Evolutionary conservation across 495 filamentous ascomycete genomes (phyloP), one percentile per base, ranked within the genome.

Genomic region (Aspergillus indologenus): DNA sequence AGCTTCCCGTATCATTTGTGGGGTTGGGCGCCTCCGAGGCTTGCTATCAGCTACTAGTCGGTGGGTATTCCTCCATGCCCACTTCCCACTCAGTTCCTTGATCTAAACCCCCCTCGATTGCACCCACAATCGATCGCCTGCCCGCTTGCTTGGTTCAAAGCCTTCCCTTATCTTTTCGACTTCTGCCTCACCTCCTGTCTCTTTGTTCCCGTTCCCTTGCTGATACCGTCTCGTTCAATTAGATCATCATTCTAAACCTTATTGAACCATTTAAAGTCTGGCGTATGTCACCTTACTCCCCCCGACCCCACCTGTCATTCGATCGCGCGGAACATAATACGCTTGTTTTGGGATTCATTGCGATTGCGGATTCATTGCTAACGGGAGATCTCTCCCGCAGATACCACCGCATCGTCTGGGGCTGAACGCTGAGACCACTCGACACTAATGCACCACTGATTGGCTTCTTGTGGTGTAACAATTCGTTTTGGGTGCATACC

Each of bases 1-100:
- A 49, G 22, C 22, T 47, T 44, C 11, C 44, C 42, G 54, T 59
- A 59, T 59, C 57, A 23, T 42, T 40, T 48, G 57, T 59, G 57
- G 57, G 57, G 57, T 53, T 51, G 48, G 48, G 47, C 47, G 47
- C 47, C 9, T 50, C 47, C 26, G 26, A n/a, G 26, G 47, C 47
- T 50, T 50, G 47, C 47, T 50, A 46, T n/a, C 19, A 46, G 23
- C 48, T 31, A n/a, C 48, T 51, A 40, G 34, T 40, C 34, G 34
- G 48, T 51, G 48, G 48, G 48, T 51, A 51, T 51, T 12, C 17
- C 14, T 17, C 18, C 29, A 23, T 51, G 24, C 24, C 23, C 48
- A 31, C 15, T 51, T 51, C 48, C 48, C 48, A 51, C 15, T 51
- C 24, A 31, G 26, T 29, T 29, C 26, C 26, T 29, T 29, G 26